Evolutionary conservation across 2,329 filamentous ascomycete genomes (phyloP).

Genomic region (Scleromitrula shiraiana): DNA sequence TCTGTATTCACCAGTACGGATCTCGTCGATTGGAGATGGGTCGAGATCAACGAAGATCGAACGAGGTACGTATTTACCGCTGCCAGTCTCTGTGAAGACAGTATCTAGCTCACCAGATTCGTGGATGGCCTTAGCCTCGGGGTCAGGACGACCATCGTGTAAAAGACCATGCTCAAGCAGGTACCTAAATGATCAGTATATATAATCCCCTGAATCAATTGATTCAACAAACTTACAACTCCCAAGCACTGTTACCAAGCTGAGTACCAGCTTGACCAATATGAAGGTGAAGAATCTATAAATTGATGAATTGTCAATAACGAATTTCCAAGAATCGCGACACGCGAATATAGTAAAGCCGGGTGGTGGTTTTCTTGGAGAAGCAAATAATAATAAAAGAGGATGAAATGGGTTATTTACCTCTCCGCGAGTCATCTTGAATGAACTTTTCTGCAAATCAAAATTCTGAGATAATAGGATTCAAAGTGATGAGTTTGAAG

Average conservation of each 20-base stretch:
- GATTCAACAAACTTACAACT: conserved; percentile 44
- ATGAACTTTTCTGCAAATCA: neutral
- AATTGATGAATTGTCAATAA: neutral
- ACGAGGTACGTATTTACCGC: conserved; percentile 59
- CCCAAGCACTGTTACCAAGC: conserved; percentile 62
- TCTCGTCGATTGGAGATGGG: conserved; percentile 60
- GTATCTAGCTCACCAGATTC: conserved; percentile 53
- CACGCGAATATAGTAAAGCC: neutral
- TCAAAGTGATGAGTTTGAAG: neutral
- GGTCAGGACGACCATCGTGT: conserved; percentile 50
- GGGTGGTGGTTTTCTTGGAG: neutral
- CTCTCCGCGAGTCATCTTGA: conserved; percentile 20
- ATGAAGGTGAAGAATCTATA: conserved; percentile 56
- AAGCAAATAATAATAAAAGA: neutral
- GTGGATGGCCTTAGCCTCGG: conserved; percentile 43
- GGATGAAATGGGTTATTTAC: conserved; percentile 7
- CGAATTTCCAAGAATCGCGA: conserved; percentile 3
- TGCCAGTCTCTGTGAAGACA: conserved; percentile 58
- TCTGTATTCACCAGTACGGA: conserved; percentile 54
- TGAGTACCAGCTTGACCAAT: conserved; percentile 62
- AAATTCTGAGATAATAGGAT: neutral
- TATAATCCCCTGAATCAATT: neutral
- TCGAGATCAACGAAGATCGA: conserved; percentile 62
- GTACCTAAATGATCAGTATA: conserved; percentile 38
- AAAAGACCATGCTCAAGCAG: conserved; percentile 58